Evolutionary conservation across 306 rosid species (phyloP).

Genomic region (Glycine soja): DNA sequence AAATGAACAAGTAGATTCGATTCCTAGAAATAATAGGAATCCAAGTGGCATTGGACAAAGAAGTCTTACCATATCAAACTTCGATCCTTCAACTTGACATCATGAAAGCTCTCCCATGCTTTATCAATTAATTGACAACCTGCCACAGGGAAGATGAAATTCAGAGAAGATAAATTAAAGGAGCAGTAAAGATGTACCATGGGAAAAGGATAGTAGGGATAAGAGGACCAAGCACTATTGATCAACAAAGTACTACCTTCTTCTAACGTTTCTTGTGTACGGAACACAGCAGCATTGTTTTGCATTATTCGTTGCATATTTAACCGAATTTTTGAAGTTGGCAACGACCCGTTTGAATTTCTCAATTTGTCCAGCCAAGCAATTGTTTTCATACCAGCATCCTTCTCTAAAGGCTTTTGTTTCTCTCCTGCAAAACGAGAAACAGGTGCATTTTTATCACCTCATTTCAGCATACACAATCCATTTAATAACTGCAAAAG

Average conservation of each 20-base stretch:
- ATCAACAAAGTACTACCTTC: slow-evolving; percentile 64
- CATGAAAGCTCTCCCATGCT: slow-evolving; percentile 76
- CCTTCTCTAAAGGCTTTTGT: slow-evolving; percentile 87
- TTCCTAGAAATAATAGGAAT: neutral
- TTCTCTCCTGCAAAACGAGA: slow-evolving; percentile 64
- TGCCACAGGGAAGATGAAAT: slow-evolving; percentile 42
- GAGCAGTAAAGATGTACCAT: neutral
- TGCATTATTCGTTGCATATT: slow-evolving; percentile 98
- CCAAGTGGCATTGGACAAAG: neutral
- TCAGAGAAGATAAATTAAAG: neutral
- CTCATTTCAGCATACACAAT: neutral
- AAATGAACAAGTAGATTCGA: slow-evolving; percentile 14
- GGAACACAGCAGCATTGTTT: slow-evolving; percentile 97
- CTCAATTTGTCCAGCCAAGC: slow-evolving; percentile 95
- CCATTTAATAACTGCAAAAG: neutral
- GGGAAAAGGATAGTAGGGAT: neutral
- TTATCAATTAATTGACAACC: slow-evolving; percentile 79
- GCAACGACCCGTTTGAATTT: slow-evolving; percentile 85
- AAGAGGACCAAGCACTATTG: neutral
- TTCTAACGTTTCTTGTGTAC: slow-evolving; percentile 90
- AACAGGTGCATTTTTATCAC: slow-evolving; percentile 10
- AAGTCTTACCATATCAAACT: slow-evolving; percentile 73
- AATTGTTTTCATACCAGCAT: slow-evolving; percentile 92
- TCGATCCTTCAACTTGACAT: slow-evolving; percentile 76
- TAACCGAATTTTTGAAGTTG: slow-evolving; percentile 88